Base-by-base conservation (phyloP, 208 protist genomes). In the Acanthamoeba triangularis region DNA sequence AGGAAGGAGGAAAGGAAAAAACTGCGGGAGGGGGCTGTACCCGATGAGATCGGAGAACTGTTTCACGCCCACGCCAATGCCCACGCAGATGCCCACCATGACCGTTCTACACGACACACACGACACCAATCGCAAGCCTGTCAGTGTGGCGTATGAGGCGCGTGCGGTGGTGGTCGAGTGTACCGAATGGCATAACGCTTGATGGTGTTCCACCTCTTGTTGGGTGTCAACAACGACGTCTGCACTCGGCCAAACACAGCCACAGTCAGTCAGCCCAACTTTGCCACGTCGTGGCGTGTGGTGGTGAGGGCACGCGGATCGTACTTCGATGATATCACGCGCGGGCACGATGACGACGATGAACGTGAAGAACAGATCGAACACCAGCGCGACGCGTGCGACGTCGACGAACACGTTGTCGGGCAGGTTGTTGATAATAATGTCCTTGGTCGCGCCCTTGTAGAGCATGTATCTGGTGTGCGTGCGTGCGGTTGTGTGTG, bases 21-120 rank as follows among this genome's bases (percentile, higher is more conserved):
- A n/a, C n/a, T n/a, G n/a, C n/a, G n/a, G n/a, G n/a, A 1, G 28
- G 2, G 1, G 63, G n/a, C n/a, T 25, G 63, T 69, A 85, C 84
- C 88, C 88, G 41, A 93, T 78, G 20, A 93, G 88, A 25, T 93
- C 65, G 41, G 88, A 80, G 65, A 93, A 93, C 47, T 93, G 88
- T 28, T 72, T 93, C 44, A 93, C 67, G 63, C 37, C 30, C 20
- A 54, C 41, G 13, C 30, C 88, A 37, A 93, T 78, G 65, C 35
- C 44, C 20, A 93, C 88, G 28, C 25, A 56, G 56, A 72, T 56
- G 37, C 14, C 88, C 41, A 93, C 88, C 88, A 93, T 72, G 16
- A 93, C 41, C 11, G 88, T 93, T 10, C 88, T 61, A 37, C 20
- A 37, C 23, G 20, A 33, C 23, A 20, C 20, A 41, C 69, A 6